A percentile compares a stretch with the other conserved stretches of the same genome.
phyloP scores from a whole-genome alignment of 352 stramenopile genomes.

The Pythium guiyangense region DNA sequence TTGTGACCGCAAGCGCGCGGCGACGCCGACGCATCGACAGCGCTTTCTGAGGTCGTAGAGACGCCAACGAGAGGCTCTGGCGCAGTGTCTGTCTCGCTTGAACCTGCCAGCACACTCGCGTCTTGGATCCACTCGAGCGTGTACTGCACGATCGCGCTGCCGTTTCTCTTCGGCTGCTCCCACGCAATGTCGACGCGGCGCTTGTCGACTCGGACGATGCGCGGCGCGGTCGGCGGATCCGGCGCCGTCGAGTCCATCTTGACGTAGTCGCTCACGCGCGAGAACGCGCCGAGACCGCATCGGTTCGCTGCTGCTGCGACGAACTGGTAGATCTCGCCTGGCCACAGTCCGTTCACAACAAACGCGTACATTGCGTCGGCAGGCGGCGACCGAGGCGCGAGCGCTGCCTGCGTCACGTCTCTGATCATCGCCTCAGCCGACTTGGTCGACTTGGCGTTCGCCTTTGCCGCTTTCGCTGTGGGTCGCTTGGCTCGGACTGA shows the following conservation, averaged over 20 bases:
- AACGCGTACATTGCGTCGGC: constrained; percentile 21
- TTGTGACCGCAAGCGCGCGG: background rate
- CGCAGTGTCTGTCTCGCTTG: background rate
- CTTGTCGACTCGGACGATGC: constrained; percentile 31
- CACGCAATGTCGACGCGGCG: constrained; percentile 39
- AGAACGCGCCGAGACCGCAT: constrained; percentile 57
- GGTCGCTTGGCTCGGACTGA: background rate
- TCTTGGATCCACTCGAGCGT: constrained; percentile 45
- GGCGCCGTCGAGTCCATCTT: constrained; percentile 62
- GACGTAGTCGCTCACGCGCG: constrained; percentile 60
- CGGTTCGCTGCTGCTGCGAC: constrained; percentile 61
- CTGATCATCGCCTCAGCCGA: background rate
- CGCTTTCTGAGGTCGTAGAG: too few relatives aligned
- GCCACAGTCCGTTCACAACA: constrained; percentile 36
- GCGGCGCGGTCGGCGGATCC: constrained; percentile 35
- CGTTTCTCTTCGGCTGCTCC: constrained; percentile 57
- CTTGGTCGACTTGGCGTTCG: background rate
- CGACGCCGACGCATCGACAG: background rate
- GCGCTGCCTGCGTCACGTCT: background rate
- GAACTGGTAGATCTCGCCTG: constrained; percentile 77
- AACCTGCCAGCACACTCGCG: background rate
- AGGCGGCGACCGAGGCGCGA: background rate
- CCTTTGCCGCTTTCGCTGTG: background rate
- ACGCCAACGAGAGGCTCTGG: too few relatives aligned
- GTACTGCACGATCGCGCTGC: constrained; percentile 71